These are phyloP conservation scores for Cercospora sp. DNA, from an alignment of 2,329 filamentous ascomycete species.

Conservation along the genomic window DNA sequence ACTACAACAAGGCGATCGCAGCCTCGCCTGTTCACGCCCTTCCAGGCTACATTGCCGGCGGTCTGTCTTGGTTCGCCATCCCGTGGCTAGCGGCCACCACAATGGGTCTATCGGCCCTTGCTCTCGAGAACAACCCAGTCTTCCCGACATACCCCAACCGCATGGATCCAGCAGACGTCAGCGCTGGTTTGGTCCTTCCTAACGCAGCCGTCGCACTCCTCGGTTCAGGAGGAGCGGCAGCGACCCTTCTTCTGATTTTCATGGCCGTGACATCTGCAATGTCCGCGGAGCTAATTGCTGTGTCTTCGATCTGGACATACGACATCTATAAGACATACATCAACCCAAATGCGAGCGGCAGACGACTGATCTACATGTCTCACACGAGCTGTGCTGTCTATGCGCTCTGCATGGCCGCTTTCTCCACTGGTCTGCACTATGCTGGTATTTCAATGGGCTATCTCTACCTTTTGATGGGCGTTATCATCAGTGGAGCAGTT, in stretches of 20 bases:
- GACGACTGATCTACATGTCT: conserved; percentile 75
- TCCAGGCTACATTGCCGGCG: conserved; percentile 84
- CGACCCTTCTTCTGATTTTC: conserved; percentile 78
- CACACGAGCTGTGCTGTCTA: conserved; percentile 74
- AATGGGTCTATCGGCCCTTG: conserved; percentile 79
- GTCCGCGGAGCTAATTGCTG: conserved; percentile 80
- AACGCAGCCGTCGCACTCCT: conserved; percentile 82
- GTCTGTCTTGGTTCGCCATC: conserved; percentile 88
- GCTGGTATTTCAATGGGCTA: conserved; percentile 78
- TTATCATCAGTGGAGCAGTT: conserved; percentile 76
- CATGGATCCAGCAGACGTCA: conserved; percentile 72
- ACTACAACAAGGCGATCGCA: conserved; percentile 93
- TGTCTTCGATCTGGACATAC: conserved; percentile 85
- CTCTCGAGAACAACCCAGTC: conserved; percentile 70
- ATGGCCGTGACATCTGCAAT: conserved; percentile 87
- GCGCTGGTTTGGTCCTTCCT: conserved; percentile 79
- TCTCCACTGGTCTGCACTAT: conserved; percentile 69
- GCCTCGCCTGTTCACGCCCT: conserved; percentile 80
- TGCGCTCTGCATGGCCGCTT: conserved; percentile 73
- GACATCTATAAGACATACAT: conserved; percentile 87
- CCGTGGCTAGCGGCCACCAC: conserved; percentile 88
- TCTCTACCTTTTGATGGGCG: conserved; percentile 86
- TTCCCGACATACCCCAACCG: conserved; percentile 74
- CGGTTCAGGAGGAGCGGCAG: conserved; percentile 76
- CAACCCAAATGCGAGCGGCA: conserved; percentile 73